Conservation (phyloP, 768 basidiomycete genomes). For the Psilocybe azurescens region DNA sequence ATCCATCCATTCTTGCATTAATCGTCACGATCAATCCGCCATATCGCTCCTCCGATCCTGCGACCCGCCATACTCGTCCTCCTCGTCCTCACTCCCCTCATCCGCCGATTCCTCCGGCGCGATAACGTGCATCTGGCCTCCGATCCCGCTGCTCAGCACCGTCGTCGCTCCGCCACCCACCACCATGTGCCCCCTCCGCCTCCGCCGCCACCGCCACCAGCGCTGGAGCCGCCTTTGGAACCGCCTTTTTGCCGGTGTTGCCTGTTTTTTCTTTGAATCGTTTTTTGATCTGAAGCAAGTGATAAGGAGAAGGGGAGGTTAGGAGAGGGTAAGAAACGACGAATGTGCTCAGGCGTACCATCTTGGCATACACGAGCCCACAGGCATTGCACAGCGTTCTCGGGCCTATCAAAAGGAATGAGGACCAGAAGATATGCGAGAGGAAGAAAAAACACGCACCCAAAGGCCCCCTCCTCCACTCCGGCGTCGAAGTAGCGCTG, state of each 20-base stretch:
- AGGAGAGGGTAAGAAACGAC: neutral
- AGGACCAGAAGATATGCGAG: too few relatives aligned
- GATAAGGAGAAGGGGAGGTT: neutral
- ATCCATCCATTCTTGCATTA: neutral
- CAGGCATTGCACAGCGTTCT: slow-evolving; percentile 18
- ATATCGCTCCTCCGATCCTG: slow-evolving; percentile 30
- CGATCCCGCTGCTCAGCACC: slow-evolving; percentile 12
- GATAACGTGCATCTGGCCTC: slow-evolving; percentile 15
- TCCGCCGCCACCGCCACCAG: slow-evolving; percentile 1
- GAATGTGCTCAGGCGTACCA: slow-evolving; percentile 3
- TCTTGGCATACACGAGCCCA: slow-evolving; percentile 18
- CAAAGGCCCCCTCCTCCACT: slow-evolving; percentile 85
- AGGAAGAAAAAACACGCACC: slow-evolving; percentile 45
- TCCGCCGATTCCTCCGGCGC: slow-evolving; percentile 24
- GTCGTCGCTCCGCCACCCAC: slow-evolving; percentile 12
- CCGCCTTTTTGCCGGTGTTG: slow-evolving; percentile 1
- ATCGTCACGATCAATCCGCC: slow-evolving; percentile 4
- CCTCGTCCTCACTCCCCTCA: slow-evolving; percentile 34
- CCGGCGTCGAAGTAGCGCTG: slow-evolving; percentile 83
- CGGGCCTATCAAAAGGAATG: slow-evolving; percentile 5
- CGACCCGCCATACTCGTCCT: slow-evolving; percentile 22
- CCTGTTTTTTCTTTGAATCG: slow-evolving; percentile 17
- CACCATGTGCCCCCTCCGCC: slow-evolving; percentile 5
- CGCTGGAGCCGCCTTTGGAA: neutral
- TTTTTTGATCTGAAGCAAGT: slow-evolving; percentile 20